phyloP scores from a whole-genome alignment of 1,284 basidiomycete species.

The Laetiporus sulphureus region DNA sequence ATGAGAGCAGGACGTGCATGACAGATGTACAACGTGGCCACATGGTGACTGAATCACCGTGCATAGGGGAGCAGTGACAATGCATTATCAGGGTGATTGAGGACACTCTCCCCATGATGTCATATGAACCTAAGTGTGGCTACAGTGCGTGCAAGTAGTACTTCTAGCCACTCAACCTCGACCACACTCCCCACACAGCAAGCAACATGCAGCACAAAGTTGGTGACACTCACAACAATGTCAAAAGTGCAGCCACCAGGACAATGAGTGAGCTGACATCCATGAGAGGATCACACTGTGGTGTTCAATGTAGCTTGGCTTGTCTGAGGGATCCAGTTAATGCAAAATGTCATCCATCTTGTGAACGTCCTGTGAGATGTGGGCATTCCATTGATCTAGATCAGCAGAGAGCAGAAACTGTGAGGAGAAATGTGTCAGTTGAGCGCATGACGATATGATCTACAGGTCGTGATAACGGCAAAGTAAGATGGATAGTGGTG shows the following conservation, averaged over 20 bases:
- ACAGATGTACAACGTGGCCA: no score
- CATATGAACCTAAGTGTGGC: no score
- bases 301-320: conserved; percentile 13
- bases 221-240: conserved; percentile 26
- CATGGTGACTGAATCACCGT: no score
- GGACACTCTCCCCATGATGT: no score
- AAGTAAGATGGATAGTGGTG: no score
- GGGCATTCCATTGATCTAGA: conserved; percentile 22
- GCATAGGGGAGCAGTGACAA: no score
- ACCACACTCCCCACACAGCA: no score
- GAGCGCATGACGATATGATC: conserved; percentile 5
- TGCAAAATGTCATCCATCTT: conserved; percentile 32
- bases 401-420: conserved; percentile 22
- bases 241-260: conserved; percentile 28
- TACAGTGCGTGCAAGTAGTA: no score
- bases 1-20: no score
- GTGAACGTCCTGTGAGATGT: conserved; percentile 25
- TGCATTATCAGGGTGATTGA: no score
- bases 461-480: no score
- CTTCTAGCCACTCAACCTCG: no score
- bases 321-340: conserved; percentile 23
- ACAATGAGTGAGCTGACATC: conserved; percentile 27
- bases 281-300: conserved; percentile 23
- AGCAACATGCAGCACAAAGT: neutral
- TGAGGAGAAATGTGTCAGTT: conserved; percentile 11